Conservation (phyloP, 441 rosid species). For the Cnidoscolus chayamansa region DNA sequence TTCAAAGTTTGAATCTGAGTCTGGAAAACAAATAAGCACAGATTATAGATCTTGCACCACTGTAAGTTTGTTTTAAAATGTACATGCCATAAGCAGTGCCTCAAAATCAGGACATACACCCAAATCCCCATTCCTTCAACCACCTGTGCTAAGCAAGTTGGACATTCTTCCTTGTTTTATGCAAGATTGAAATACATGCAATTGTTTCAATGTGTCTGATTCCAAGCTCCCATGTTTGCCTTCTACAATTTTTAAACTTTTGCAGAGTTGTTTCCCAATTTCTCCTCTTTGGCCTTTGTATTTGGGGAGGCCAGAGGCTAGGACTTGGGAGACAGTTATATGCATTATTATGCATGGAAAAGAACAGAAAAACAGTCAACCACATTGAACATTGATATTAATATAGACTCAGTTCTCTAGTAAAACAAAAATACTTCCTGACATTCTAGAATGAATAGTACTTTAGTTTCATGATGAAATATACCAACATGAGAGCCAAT, state of each 20-base stretch:
- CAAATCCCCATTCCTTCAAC: background rate
- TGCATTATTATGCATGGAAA: background rate
- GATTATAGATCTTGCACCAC: background rate
- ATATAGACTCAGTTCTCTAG: background rate
- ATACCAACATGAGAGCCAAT: background rate
- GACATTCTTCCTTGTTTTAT: background rate
- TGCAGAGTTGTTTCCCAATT: background rate
- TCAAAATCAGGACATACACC: conserved; percentile 11
- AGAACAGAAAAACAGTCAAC: background rate
- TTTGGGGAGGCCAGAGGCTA: background rate
- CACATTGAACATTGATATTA: background rate
- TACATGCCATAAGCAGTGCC: background rate
- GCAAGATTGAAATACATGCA: background rate
- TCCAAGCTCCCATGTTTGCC: background rate
- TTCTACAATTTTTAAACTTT: background rate
- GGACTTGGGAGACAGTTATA: background rate
- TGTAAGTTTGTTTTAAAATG: background rate
- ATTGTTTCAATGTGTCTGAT: conserved; percentile 2
- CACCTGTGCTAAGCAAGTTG: background rate
- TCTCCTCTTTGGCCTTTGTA: background rate
- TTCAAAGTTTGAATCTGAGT: conserved; percentile 2
- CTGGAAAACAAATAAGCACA: background rate
- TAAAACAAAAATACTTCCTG: background rate
- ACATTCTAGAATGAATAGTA: background rate
- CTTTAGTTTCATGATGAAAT: background rate